Base-by-base conservation (phyloP, 1,284 basidiomycete genomes). In the Ustilago curta region DNA sequence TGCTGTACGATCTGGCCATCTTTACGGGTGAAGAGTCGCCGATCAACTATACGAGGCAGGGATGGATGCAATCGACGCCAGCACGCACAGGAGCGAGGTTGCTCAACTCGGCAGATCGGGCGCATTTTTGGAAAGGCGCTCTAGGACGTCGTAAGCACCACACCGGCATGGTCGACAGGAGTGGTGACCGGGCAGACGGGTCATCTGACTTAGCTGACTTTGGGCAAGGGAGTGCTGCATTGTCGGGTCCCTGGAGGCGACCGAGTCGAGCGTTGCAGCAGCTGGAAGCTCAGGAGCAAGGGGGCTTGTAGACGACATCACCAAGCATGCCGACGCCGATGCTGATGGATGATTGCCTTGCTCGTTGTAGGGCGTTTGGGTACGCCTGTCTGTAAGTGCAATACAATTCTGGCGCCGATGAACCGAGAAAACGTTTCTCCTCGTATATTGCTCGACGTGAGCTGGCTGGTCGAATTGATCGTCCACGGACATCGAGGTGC, bases 1-100 rank as follows among this genome's bases (percentile, higher is more conserved):
- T 83, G 31, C 42, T 86, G 19, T 85, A 86, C 64, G 85, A 86
- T 56, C 51, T 81, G 4, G 74, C 84, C 45, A 77, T 86, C 52
- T 86, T 83, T 66, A 84, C 77, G 18, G 85, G 85, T 0, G 60
- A 72, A 23, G 85, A 86, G 57, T 83, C 78, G 8, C 72, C 78
- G 23, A 59, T 85, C 59, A 84, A 83, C 63, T 70, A 70, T 29
- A 70, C 61, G 8, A n/a, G 19, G 31, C 57, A 58, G 19, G 68
- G 61, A n/a, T 70, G 68, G 61, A 42, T 31, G 53, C 68, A 64
- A 19, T 70, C 68, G 31, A 70, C 68, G 19, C 57, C 68, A 1
- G 68, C 61, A 12, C 43, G 54, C 14, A 8, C 65, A 2, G 56
- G 52, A 6, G 44, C 51, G 25, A 47, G 68, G 8, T 3, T 70